These are phyloP conservation scores for Fusarium secorum DNA, from an alignment of 2,329 filamentous ascomycete genomes.

Conservation along the genomic window DNA sequence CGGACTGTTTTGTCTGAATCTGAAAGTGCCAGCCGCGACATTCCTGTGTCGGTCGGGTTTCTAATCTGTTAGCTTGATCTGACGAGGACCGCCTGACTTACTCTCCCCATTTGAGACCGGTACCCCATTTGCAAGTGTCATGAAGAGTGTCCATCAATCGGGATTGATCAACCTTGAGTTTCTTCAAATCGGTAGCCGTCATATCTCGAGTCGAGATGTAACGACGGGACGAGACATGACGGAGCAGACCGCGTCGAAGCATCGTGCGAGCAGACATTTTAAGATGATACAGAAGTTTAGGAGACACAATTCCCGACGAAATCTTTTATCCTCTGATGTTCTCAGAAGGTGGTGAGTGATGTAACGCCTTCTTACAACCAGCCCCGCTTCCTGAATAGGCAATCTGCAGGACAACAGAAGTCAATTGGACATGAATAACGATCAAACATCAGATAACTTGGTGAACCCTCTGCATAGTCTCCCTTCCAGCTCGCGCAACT, in stretches of 20 bases:
- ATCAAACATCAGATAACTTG: background rate
- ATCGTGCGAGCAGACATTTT: background rate
- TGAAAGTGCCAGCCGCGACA: conserved; percentile 76
- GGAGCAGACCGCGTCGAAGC: background rate
- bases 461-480: conserved; percentile 3
- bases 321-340: background rate
- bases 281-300: accelerated
- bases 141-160: conserved; percentile 39
- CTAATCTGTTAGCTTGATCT: conserved; percentile 12
- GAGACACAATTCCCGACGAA: background rate
- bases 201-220: conserved; percentile 36
- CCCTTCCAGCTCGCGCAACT: background rate
- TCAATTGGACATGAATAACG: background rate
- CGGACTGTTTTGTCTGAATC: conserved; percentile 75
- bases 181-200: conserved; percentile 25
- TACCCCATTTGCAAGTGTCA: conserved; percentile 33
- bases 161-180: conserved; percentile 28
- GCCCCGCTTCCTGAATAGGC: conserved; percentile 12
- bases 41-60: conserved; percentile 68
- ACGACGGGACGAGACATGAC: background rate
- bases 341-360: background rate
- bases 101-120: conserved; percentile 36
- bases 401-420: background rate
- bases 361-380: conserved; percentile 24
- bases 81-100: background rate